Evolutionary conservation across 495 filamentous ascomycete species (phyloP), one percentile per base, ranked within the genome.

Genomic region (Talaromyces stipitatus): DNA sequence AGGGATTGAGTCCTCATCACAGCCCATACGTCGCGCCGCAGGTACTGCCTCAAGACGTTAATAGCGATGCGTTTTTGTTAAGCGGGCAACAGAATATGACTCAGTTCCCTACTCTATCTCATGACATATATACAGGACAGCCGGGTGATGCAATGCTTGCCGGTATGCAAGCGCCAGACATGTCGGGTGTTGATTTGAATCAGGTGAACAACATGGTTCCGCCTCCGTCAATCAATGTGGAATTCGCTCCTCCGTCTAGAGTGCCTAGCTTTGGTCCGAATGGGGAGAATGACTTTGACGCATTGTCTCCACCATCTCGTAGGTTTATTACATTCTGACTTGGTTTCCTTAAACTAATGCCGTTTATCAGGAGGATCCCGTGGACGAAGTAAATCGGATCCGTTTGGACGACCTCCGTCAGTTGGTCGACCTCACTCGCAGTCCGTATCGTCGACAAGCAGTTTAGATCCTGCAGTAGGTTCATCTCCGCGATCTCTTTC

Each of bases 261-360:
- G 85, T 82, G 62, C 81, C 75, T 22, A 85, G 79, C 51, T 90
- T 95, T 62, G 87, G 89, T 48, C 84, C 82, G 38, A 74, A 78
- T 12, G 91, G 88, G 61, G 67, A 72, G 12, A 76, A 70, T 0
- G 84, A 94, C 61, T 74, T 85, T 20, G 87, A 92, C 64, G 89
- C 90, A 20, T 70, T 98, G 58, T 92, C 86, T 54, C 92, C 91
- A 16, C 92, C 92, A 9, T 83, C 90, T 90, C 82, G 91, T 95
- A 80, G 69, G 81, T 33, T 61, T 23, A 58, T 50, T 54, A 43
- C n/a, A 33, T 54, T 27, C 20, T 52, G 48, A 41, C 50, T 29
- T 28, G 23, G n/a, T 14, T 47, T 43, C 26, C 1, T 10, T 16
- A 54, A 61, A 46, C 63, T 71, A 60, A 70, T 45, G 30, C 1